A percentile compares a stretch with the other conserved stretches of the same genome.
Evolutionary conservation across 2,329 filamentous ascomycete species (phyloP).

Genomic region (Neonectria punicea): DNA sequence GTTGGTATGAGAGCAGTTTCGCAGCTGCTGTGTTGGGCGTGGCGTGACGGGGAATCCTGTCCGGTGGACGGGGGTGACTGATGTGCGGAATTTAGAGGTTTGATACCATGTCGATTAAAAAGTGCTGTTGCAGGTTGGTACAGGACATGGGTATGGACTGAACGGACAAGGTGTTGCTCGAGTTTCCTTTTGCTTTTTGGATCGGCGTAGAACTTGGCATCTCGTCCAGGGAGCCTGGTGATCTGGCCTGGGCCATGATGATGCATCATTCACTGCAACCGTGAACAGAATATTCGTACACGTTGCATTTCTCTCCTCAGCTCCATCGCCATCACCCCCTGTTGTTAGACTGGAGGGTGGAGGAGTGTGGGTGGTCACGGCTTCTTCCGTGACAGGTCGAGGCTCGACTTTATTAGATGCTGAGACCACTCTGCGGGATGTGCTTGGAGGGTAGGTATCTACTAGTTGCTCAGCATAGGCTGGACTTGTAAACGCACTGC

Average conservation of each 20-base stretch:
- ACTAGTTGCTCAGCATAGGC: neutral
- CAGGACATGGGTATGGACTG: neutral
- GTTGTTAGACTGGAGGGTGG: neutral
- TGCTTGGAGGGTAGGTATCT: neutral
- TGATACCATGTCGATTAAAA: neutral
- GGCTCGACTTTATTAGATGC: neutral
- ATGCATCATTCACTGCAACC: neutral
- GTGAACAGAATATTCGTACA: neutral
- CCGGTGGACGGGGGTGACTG: neutral
- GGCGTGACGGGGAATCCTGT: neutral
- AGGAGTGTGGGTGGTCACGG: neutral
- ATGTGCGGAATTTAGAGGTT: neutral
- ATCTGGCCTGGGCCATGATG: neutral
- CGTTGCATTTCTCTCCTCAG: neutral
- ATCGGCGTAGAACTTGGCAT: constrained; percentile 10
- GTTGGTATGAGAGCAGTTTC: neutral
- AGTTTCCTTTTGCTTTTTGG: neutral
- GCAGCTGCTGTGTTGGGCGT: constrained; percentile 23
- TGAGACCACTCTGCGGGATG: constrained; percentile 8
- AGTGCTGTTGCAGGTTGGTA: neutral
- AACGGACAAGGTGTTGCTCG: neutral
- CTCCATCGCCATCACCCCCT: neutral
- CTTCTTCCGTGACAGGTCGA: neutral
- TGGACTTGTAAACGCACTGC: neutral
- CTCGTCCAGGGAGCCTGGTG: neutral